Conservation (phyloP, 306 rosid species). For the Lathyrus aphaca region DNA sequence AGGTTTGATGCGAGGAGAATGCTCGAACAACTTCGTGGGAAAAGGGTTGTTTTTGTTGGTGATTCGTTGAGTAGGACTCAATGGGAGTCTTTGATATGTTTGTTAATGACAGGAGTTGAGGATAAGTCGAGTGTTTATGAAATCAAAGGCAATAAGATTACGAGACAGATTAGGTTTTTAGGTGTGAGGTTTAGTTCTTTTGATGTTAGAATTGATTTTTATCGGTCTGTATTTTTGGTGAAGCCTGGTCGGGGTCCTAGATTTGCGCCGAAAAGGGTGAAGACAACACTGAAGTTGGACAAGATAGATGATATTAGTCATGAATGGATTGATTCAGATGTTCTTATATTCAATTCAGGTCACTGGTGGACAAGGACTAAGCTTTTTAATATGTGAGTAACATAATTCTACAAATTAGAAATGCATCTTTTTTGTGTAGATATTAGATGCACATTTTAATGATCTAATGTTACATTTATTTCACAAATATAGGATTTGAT, state of each 20-base stretch:
- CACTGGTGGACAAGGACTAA: conserved; percentile 91
- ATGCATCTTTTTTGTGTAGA: conserved; percentile 8
- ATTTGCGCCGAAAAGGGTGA: conserved; percentile 73
- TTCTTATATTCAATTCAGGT: conserved; percentile 84
- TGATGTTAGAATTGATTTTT: conserved; percentile 73
- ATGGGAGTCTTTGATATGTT: conserved; percentile 89
- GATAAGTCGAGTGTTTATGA: conserved; percentile 77
- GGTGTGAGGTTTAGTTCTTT: conserved; percentile 62
- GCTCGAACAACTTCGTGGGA: conserved; percentile 76
- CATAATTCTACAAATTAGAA: conserved; percentile 25
- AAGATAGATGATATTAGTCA: conserved; percentile 70
- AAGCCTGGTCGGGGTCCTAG: conserved; percentile 57
- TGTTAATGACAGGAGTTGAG: conserved; percentile 85
- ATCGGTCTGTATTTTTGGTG: conserved; percentile 80
- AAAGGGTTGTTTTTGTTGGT: conserved; percentile 81
- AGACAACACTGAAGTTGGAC: conserved; percentile 68
- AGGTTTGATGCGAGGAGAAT: conserved; percentile 56
- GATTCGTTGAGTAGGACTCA: conserved; percentile 94
- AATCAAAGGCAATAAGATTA: conserved; percentile 71
- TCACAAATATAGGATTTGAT: background rate
- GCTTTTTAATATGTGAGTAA: conserved; percentile 79
- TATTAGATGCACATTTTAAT: background rate
- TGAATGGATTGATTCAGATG: conserved; percentile 87
- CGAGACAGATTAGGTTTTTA: conserved; percentile 66
- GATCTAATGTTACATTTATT: background rate